These are phyloP conservation scores for Juglanconis juglandina DNA, from an alignment of 2,329 filamentous ascomycete species.

Conservation along the genomic window DNA sequence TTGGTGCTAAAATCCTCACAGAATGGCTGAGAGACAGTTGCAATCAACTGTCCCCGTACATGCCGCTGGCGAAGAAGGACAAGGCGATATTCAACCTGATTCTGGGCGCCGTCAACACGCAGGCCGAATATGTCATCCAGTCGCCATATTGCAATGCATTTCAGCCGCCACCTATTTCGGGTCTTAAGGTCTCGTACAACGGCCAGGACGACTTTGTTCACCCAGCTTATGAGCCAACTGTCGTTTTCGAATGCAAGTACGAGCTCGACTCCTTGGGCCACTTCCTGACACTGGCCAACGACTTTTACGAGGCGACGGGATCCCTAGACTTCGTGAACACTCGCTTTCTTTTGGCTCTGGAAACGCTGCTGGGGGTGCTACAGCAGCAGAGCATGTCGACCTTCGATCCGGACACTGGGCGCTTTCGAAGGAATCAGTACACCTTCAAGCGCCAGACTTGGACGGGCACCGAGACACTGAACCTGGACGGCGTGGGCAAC, in stretches of 20 bases:
- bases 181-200: constrained; percentile 67
- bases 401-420: constrained; percentile 66
- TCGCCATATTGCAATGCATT: constrained; percentile 98
- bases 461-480: constrained; percentile 85
- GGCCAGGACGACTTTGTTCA: constrained; percentile 83
- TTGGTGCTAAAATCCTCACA: too few species aligned
- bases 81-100: constrained; percentile 74
- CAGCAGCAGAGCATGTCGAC: constrained; percentile 77
- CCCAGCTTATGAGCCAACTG: constrained; percentile 75
- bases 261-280: constrained; percentile 93
- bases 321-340: constrained; percentile 74
- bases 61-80: constrained; percentile 78
- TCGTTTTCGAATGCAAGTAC: constrained; percentile 98
- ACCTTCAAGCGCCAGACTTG: constrained; percentile 81
- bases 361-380: constrained; percentile 70
- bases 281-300: constrained; percentile 80
- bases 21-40: constrained; percentile 91
- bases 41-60: constrained; percentile 90
- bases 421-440: constrained; percentile 71
- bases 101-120: constrained; percentile 90
- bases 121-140: constrained; percentile 89
- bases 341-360: constrained; percentile 75
- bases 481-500: constrained; percentile 80
- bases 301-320: constrained; percentile 77
- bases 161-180: constrained; percentile 84